A percentile compares a stretch with the other conserved stretches of the same genome.
Conservation (phyloP, 2,329 filamentous ascomycete genomes). For the Penicillium digitatum region DNA sequence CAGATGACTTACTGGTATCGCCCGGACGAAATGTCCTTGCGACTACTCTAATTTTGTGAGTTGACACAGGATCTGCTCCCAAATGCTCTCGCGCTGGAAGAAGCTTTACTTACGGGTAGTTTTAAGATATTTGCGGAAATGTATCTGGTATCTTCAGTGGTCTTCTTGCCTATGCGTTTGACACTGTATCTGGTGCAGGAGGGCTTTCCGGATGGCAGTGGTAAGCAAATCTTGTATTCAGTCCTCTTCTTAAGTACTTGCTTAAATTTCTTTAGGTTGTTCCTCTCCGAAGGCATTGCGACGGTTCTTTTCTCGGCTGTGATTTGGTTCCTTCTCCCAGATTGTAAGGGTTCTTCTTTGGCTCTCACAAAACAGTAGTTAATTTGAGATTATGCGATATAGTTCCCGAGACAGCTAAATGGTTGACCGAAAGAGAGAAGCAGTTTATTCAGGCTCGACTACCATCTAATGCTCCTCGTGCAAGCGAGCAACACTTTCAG, state of each 20-base stretch:
- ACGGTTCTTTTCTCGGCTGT: slow-evolving; percentile 20
- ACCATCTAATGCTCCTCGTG: slow-evolving; percentile 42
- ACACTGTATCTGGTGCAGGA: slow-evolving; percentile 35
- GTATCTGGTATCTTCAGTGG: slow-evolving; percentile 43
- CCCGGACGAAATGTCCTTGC: slow-evolving; percentile 43
- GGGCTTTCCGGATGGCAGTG: slow-evolving; percentile 33
- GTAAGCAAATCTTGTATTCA: slow-evolving; percentile 1
- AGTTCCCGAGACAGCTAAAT: slow-evolving; percentile 46
- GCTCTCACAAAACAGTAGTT: not conserved
- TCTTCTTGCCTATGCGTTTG: slow-evolving; percentile 45
- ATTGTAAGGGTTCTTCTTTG: slow-evolving; percentile 38
- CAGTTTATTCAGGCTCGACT: slow-evolving; percentile 49
- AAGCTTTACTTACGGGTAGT: not conserved
- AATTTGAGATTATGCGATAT: not conserved
- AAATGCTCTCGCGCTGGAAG: slow-evolving; percentile 15
- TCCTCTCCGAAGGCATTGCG: slow-evolving; percentile 22
- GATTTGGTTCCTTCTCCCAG: slow-evolving; percentile 43
- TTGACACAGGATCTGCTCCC: slow-evolving; percentile 1
- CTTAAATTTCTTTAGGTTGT: slow-evolving; percentile 15
- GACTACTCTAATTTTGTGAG: slow-evolving; percentile 47
- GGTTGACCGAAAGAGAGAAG: slow-evolving; percentile 47
- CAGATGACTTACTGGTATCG: slow-evolving; percentile 49
- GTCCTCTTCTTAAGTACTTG: not conserved
- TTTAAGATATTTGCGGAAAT: slow-evolving; percentile 41
- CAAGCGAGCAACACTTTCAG: slow-evolving; percentile 41